Base-by-base conservation (phyloP, 345 rosid genomes). In the Hibiscus mutabilis region DNA sequence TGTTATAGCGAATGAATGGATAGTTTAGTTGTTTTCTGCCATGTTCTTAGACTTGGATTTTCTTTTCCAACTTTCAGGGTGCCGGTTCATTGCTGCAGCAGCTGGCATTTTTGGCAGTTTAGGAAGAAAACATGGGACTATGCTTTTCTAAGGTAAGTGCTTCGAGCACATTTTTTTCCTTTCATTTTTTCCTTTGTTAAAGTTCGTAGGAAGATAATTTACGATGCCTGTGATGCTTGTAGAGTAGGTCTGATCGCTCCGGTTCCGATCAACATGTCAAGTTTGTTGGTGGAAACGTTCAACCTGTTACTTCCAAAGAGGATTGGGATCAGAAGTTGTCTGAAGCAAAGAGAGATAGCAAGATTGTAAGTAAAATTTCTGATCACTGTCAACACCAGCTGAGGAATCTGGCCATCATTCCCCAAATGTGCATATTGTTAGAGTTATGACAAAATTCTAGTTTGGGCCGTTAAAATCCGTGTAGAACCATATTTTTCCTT, bases 311-410 rank as follows among this genome's bases (percentile, higher is more conserved):
- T 47, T 88, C 86, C 27, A 85, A 81, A 73, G 93, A 90, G 73
- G 68, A 69, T 27, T 92, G 98, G 98, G 89, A 90, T 61, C 83
- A 83, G n/a, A 90, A 90, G 77, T 66, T 90, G 68, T 79, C 88
- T 44, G 91, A 92, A 84, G 93, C 98, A 60, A 80, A 65, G 51
- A 79, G 72, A 72, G 87, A 85, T 44, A 90, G 88, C 77, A 88
- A 84, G 76, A 86, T 80, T 5, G 98, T 90, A 84, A 86, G 78
- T 72, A 37, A 37, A 37, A 37, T 7, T 35, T 19, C 53, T 56
- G 2, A 16, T 63, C n/a, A 18, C 40, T 16, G 57, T 69, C 46
- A 44, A 6, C 29, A 21, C 40, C 7, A 42, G 72, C 65, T 10
- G 27, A 74, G 42, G 42, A 37, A 37, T 37, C 11, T 37, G 42